Conservation (phyloP, 2,329 filamentous ascomycete genomes). For the Bertia moriformis region DNA sequence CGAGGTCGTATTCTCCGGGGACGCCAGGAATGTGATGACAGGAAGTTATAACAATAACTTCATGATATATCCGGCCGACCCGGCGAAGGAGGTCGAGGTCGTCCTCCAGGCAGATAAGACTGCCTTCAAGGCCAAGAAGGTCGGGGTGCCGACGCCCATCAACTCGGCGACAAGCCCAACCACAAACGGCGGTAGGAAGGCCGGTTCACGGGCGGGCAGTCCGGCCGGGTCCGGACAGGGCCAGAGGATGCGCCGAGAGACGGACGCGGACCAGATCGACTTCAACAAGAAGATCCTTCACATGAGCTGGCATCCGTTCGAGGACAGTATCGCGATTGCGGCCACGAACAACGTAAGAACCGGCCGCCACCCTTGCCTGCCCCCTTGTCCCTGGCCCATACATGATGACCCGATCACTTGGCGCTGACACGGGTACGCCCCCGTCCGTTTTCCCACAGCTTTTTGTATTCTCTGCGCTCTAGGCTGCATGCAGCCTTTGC, state of each 20-base stretch:
- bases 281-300: conserved; percentile 99
- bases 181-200: conserved; percentile 69
- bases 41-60: conserved; percentile 99
- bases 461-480: no score
- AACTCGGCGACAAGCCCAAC: conserved; percentile 66
- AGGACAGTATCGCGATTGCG: conserved; percentile 98
- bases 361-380: no score
- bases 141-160: conserved; percentile 93
- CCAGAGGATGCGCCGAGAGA: conserved; percentile 96
- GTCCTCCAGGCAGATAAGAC: conserved; percentile 97
- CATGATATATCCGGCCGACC: conserved; percentile 98
- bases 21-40: conserved; percentile 98
- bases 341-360: conserved; percentile 93
- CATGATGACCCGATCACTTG: no score
- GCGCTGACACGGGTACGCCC: no score
- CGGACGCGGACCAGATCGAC: conserved; percentile 96
- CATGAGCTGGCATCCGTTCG: conserved; percentile 99
- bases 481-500: no score
- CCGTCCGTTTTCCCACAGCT: no score
- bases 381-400: no score
- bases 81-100: conserved; percentile 90
- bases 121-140: conserved; percentile 99
- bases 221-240: conserved; percentile 77
- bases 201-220: conserved; percentile 73
- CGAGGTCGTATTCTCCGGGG: conserved; percentile 95